Conservation (phyloP, 306 rosid species). For the Coriaria nepalensis region DNA sequence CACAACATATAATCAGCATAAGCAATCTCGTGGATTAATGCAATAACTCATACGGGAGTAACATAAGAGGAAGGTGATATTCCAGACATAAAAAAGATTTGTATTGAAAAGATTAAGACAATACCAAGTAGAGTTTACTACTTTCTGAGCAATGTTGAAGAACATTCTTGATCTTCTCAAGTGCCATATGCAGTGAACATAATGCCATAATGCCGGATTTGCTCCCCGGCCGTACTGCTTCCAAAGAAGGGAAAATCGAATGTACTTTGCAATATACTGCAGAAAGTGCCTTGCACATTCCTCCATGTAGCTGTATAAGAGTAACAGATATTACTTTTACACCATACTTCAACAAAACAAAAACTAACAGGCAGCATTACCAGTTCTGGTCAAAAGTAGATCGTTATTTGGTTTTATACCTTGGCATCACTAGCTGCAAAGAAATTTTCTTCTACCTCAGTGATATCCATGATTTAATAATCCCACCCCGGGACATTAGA, state of each 20-base stretch:
- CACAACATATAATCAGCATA: too few species aligned
- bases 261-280: conserved; percentile 59
- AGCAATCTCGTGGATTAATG: too few species aligned
- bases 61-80: too few species aligned
- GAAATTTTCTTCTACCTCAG: conserved; percentile 9
- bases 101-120: too few species aligned
- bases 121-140: conserved; percentile 92
- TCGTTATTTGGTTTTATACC: background rate
- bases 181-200: conserved; percentile 85
- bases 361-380: too few species aligned
- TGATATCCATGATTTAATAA: conserved; percentile 8
- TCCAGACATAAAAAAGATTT: too few species aligned
- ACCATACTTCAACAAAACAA: too few species aligned
- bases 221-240: conserved; percentile 96
- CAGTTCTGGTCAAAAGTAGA: too few species aligned
- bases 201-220: conserved; percentile 89
- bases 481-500: too few species aligned
- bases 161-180: conserved; percentile 79
- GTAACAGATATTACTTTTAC: conserved; percentile 11
- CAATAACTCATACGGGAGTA: too few species aligned
- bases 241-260: conserved; percentile 79
- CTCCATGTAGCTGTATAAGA: conserved; percentile 68
- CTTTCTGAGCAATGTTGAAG: conserved; percentile 87
- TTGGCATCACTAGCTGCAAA: conserved; percentile 11
- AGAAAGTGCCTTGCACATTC: conserved; percentile 84